phyloP scores from a whole-genome alignment of 1,284 basidiomycete species.

The Pseudomicrostroma phylloplanum region DNA sequence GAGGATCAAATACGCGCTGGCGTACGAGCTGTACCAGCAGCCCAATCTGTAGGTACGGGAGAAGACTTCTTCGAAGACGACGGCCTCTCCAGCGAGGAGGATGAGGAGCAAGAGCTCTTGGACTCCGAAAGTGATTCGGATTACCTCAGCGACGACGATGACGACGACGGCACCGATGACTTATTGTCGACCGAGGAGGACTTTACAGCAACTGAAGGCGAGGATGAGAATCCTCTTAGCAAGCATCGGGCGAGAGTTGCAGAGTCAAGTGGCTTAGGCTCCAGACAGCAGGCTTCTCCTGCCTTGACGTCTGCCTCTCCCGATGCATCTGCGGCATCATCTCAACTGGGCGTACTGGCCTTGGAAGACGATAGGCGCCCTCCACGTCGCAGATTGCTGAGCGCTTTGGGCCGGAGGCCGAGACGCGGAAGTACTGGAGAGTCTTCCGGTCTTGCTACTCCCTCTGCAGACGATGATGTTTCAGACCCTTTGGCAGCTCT shows the following conservation, averaged over 20 bases:
- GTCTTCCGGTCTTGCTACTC: no score
- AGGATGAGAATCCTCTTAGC: constrained; percentile 7
- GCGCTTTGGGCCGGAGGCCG: not conserved
- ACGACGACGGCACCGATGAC: constrained; percentile 18
- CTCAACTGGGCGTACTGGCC: not conserved
- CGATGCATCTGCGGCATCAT: not conserved
- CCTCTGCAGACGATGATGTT: not conserved
- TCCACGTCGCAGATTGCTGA: not conserved
- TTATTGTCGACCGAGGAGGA: constrained; percentile 10
- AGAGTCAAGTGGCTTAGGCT: no score
- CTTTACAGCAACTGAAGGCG: constrained; percentile 17
- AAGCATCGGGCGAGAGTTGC: not conserved
- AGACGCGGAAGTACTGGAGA: not conserved
- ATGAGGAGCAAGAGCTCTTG: constrained; percentile 14
- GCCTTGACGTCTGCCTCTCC: not conserved
- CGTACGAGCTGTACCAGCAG: constrained; percentile 35
- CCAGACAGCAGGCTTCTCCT: not conserved
- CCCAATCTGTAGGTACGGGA: constrained; percentile 35
- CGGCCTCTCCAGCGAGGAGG: constrained; percentile 27
- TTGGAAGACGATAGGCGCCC: no score
- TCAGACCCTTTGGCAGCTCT: not conserved
- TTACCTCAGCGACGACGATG: constrained; percentile 18
- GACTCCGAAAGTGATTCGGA: constrained; percentile 25
- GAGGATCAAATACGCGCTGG: constrained; percentile 15
- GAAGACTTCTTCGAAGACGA: constrained; percentile 38